phyloP scores from a whole-genome alignment of 1,284 basidiomycete genomes.

The Pseudozyma pruni region DNA sequence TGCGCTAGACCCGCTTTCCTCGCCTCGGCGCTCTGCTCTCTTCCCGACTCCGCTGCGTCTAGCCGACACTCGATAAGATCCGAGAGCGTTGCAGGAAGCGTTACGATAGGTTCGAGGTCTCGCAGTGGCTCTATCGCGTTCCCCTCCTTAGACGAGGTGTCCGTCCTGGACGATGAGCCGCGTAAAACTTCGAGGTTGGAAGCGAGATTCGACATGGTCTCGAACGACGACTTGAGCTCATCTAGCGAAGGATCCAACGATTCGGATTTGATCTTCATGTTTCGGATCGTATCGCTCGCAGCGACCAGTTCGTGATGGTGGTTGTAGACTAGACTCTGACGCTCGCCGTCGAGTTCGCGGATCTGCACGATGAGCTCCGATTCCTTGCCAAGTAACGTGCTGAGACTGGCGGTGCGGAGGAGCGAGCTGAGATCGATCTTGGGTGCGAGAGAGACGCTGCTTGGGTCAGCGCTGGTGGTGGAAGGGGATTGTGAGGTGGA shows the following conservation, averaged over 20 bases:
- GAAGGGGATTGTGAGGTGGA: conserved; percentile 13
- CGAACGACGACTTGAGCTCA: conserved; percentile 43
- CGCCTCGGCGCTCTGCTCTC: conserved; percentile 3
- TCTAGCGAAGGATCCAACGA: conserved; percentile 51
- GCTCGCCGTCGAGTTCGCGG: conserved; percentile 83
- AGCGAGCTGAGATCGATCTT: conserved; percentile 37
- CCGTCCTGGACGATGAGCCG: background rate
- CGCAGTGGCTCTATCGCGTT: conserved; percentile 18
- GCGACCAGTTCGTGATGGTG: conserved; percentile 93
- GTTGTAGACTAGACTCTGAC: conserved; percentile 90
- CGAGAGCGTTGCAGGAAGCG: conserved; percentile 46
- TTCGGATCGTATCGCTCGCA: conserved; percentile 87
- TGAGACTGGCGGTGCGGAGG: conserved; percentile 37
- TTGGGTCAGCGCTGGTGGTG: background rate
- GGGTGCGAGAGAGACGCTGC: background rate
- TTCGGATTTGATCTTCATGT: conserved; percentile 65
- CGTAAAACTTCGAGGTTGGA: conserved; percentile 36
- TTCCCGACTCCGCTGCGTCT: background rate
- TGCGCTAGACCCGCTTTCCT: conserved; percentile 39
- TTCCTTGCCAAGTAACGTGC: conserved; percentile 48
- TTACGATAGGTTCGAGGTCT: conserved; percentile 51
- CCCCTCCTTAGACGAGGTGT: background rate
- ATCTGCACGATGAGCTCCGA: conserved; percentile 72
- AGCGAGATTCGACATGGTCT: conserved; percentile 42
- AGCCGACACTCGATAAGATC: conserved; percentile 41